A percentile compares a stretch with the other conserved stretches of the same genome.
phyloP scores from a whole-genome alignment of 1,284 basidiomycete genomes.

The Melampsora larici-populina region DNA sequence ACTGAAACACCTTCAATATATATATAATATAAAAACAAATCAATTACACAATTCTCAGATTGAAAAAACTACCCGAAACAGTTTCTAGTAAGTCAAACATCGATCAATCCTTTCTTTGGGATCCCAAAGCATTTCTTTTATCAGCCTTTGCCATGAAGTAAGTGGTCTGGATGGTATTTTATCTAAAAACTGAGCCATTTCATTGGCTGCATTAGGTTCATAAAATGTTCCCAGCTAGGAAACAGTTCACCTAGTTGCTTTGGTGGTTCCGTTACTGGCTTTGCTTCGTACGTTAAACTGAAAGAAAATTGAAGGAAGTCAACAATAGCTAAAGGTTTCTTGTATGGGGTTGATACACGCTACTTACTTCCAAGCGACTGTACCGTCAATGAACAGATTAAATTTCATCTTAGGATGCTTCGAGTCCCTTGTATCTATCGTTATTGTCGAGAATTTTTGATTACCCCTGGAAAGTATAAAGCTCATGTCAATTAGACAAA shows the following conservation, averaged over 20 bases:
- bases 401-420: constrained; percentile 59
- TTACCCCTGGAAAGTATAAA: constrained; percentile 47
- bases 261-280: constrained; percentile 27
- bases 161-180: neutral
- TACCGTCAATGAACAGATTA: constrained; percentile 64
- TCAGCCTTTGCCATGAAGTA: no score
- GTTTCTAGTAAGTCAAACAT: no score
- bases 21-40: no score
- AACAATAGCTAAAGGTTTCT: neutral
- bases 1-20: no score
- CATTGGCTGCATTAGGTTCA: constrained; percentile 32
- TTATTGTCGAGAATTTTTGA: constrained; percentile 62
- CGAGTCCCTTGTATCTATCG: constrained; percentile 67
- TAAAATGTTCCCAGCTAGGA: constrained; percentile 36
- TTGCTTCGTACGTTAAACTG: constrained; percentile 37
- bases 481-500: constrained; percentile 1
- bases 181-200: constrained; percentile 16
- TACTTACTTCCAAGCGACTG: constrained; percentile 61
- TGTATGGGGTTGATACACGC: constrained; percentile 50
- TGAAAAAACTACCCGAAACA: no score
- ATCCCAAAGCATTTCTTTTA: no score
- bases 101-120: no score
- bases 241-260: constrained; percentile 39
- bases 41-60: no score
- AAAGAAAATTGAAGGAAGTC: neutral